phyloP scores from a whole-genome alignment of 2,329 filamentous ascomycete genomes.

The Cylindrodendrum hubeiense region DNA sequence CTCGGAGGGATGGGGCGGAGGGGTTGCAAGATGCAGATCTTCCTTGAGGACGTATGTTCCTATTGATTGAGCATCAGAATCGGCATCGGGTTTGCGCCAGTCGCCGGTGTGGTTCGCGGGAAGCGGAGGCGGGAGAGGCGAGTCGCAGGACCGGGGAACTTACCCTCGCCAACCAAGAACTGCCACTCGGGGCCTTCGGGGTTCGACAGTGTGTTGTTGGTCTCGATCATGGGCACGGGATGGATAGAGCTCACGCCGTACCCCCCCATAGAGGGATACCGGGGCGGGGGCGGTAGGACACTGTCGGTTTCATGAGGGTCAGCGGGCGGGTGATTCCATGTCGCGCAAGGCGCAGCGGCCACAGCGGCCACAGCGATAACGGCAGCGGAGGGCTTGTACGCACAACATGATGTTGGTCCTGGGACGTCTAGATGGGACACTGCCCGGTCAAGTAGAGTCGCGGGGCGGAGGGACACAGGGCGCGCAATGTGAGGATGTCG shows the following conservation, averaged over 20 bases:
- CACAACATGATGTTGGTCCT: conserved; percentile 42
- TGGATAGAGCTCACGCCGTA: conserved; percentile 78
- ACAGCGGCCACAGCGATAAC: not conserved
- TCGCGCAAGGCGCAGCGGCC: conserved; percentile 26
- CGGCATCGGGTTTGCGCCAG: not conserved
- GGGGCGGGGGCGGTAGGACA: conserved; percentile 87
- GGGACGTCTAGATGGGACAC: not conserved
- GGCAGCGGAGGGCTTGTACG: conserved; percentile 24
- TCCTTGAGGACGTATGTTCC: conserved; percentile 93
- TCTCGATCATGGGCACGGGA: conserved; percentile 85
- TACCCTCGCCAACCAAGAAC: conserved; percentile 93
- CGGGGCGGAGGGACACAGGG: not conserved
- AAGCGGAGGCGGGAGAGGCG: not conserved
- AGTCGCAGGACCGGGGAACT: conserved; percentile 9
- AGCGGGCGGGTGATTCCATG: conserved; percentile 26
- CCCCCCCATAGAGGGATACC: conserved; percentile 81
- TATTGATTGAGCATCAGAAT: conserved; percentile 52
- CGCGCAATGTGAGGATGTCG: conserved; percentile 7
- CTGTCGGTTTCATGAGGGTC: conserved; percentile 56
- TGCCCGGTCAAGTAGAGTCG: conserved; percentile 1
- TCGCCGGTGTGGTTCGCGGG: not conserved
- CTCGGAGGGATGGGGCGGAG: conserved; percentile 95
- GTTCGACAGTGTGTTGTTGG: conserved; percentile 87
- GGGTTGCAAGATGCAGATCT: conserved; percentile 91
- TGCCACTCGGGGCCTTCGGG: conserved; percentile 88